Evolutionary conservation across 257 asterid species (phyloP).

Genomic region (Orobanche coerulescens): DNA sequence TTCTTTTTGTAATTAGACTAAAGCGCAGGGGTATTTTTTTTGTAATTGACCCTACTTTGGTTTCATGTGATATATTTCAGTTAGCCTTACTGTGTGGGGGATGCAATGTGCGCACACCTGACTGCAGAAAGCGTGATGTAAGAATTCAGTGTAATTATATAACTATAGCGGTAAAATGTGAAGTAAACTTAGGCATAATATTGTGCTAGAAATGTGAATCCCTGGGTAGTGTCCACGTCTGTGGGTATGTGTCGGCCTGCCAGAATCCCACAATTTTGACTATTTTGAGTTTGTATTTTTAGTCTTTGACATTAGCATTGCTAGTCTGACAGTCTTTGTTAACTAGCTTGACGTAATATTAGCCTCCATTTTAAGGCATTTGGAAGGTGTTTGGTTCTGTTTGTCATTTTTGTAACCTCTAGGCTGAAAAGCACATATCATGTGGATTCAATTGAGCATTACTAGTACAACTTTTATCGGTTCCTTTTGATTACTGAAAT

Average conservation of each 20-base stretch:
- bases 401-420: constrained; percentile 12
- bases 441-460: constrained; percentile 8
- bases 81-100: constrained; percentile 7
- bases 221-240: constrained; percentile 14
- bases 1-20: neutral
- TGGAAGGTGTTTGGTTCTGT: constrained; percentile 17
- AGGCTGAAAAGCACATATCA: constrained; percentile 14
- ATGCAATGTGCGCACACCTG: constrained; percentile 19
- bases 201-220: constrained; percentile 11
- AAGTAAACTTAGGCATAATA: neutral
- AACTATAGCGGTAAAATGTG: neutral
- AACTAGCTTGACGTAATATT: constrained; percentile 13
- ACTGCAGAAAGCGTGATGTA: constrained; percentile 7
- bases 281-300: constrained; percentile 8
- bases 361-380: constrained; percentile 11
- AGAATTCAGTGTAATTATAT: neutral
- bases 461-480: neutral
- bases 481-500: constrained; percentile 14
- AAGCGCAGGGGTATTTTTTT: neutral
- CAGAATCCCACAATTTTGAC: neutral
- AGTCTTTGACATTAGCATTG: neutral
- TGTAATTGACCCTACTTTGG: neutral
- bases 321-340: constrained; percentile 13
- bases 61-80: constrained; percentile 10
- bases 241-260: neutral